Evolutionary conservation across 768 basidiomycete genomes (phyloP).

Genomic region (Lepiota brunneoincarnata): DNA sequence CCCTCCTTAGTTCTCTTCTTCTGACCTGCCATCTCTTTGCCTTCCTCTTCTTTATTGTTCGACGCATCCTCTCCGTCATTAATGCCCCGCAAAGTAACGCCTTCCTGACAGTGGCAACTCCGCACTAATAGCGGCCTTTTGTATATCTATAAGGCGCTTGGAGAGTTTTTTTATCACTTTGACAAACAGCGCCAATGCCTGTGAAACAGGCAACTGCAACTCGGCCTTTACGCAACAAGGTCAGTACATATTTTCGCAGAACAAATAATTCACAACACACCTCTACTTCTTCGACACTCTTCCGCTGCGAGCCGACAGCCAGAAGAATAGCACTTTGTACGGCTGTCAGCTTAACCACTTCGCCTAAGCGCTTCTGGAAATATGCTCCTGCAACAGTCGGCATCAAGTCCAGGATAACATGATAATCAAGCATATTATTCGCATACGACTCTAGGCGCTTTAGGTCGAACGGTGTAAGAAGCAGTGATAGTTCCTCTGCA

Average conservation of each 20-base stretch:
- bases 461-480: conserved; percentile 89
- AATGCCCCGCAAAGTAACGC: conserved; percentile 1
- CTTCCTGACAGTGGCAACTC: conserved; percentile 42
- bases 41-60: conserved; percentile 22
- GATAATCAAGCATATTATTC: conserved; percentile 95
- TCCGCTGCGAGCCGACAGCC: conserved; percentile 86
- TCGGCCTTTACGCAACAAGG: conserved; percentile 49
- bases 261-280: conserved; percentile 32
- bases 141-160: conserved; percentile 71
- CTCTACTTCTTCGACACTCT: conserved; percentile 87
- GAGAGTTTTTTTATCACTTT: conserved; percentile 87
- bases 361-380: conserved; percentile 70
- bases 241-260: neutral
- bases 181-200: conserved; percentile 86
- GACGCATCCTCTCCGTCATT: neutral
- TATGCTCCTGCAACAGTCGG: conserved; percentile 80
- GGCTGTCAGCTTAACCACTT: conserved; percentile 69
- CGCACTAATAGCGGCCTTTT: conserved; percentile 72
- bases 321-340: conserved; percentile 91
- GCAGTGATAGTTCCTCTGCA: conserved; percentile 45
- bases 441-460: conserved; percentile 95
- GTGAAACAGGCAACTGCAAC: conserved; percentile 80
- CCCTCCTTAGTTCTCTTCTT: conserved; percentile 10
- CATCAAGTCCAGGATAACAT: conserved; percentile 90
- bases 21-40: neutral